Percentiles rank a stretch among this genome's conserved stretches.
These are phyloP conservation scores for Sporothrix pallida DNA, from an alignment of 2,329 filamentous ascomycete genomes.

Conservation along the genomic window DNA sequence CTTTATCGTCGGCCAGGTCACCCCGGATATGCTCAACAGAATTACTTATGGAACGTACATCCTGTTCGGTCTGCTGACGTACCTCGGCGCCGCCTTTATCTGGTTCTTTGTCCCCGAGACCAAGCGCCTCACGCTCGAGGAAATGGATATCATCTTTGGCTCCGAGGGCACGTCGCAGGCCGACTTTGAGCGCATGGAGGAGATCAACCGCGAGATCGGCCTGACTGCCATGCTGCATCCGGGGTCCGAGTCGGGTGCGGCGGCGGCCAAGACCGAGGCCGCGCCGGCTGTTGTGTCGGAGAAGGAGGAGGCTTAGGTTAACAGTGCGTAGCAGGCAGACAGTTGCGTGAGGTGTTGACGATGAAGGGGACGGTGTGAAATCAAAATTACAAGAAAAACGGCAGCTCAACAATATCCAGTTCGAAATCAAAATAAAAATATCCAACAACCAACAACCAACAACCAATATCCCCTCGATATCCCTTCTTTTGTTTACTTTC, in stretches of 20 bases:
- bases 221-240: conserved; percentile 52
- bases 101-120: conserved; percentile 71
- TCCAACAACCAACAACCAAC: not conserved
- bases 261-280: not conserved
- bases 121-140: conserved; percentile 67
- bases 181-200: conserved; percentile 73
- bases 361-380: not conserved
- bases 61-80: conserved; percentile 70
- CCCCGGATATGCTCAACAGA: conserved; percentile 67
- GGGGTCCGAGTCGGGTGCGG: not conserved
- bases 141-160: conserved; percentile 60
- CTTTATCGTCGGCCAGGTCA: conserved; percentile 71
- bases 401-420: too few species aligned
- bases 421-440: not conserved
- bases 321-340: too few species aligned
- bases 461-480: not conserved
- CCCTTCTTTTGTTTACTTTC: not conserved
- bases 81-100: conserved; percentile 64
- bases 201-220: conserved; percentile 74
- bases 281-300: not conserved
- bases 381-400: too few species aligned
- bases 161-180: conserved; percentile 69
- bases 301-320: conserved; percentile 5
- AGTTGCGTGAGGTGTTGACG: not conserved
- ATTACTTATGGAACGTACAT: conserved; percentile 76